Evolutionary conservation across 441 rosid genomes (phyloP).

Genomic region (Caryocar brasiliense): DNA sequence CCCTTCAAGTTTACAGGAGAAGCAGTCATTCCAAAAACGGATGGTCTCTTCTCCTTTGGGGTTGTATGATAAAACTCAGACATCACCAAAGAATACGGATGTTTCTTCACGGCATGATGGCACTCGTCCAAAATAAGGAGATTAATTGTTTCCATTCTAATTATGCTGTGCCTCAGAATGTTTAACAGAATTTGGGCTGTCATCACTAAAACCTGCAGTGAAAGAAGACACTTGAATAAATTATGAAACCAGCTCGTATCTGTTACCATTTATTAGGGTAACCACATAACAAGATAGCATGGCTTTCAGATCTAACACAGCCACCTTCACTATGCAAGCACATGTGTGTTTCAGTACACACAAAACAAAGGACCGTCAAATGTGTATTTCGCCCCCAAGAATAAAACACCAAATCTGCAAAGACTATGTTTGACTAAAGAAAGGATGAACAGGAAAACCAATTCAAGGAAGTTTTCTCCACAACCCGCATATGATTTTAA

Average conservation of each 20-base stretch:
- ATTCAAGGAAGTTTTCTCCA: too few relatives aligned
- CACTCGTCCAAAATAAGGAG: slow-evolving; percentile 95
- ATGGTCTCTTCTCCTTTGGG: slow-evolving; percentile 80
- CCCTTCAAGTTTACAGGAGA: slow-evolving; percentile 98
- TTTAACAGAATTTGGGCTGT: slow-evolving; percentile 95
- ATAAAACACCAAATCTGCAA: too few relatives aligned
- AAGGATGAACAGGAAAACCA: too few relatives aligned
- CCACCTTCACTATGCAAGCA: too few relatives aligned
- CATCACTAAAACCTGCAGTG: slow-evolving; percentile 83
- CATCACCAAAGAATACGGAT: slow-evolving; percentile 97
- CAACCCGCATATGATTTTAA: too few relatives aligned
- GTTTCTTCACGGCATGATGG: slow-evolving; percentile 99
- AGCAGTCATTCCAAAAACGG: slow-evolving; percentile 99
- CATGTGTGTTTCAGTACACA: too few relatives aligned
- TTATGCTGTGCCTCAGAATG: slow-evolving; percentile 93
- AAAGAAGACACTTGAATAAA: background rate
- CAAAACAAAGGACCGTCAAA: background rate
- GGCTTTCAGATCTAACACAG: too few relatives aligned
- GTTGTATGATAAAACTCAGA: slow-evolving; percentile 97
- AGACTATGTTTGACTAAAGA: too few relatives aligned
- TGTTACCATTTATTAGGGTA: too few relatives aligned
- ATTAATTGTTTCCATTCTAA: slow-evolving; percentile 82
- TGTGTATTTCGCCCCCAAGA: too few relatives aligned
- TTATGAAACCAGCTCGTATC: slow-evolving; percentile 2
- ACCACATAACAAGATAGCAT: too few relatives aligned